These are phyloP conservation scores for Pythium coloratum DNA, from an alignment of 352 stramenopile genomes.

Conservation along the genomic window DNA sequence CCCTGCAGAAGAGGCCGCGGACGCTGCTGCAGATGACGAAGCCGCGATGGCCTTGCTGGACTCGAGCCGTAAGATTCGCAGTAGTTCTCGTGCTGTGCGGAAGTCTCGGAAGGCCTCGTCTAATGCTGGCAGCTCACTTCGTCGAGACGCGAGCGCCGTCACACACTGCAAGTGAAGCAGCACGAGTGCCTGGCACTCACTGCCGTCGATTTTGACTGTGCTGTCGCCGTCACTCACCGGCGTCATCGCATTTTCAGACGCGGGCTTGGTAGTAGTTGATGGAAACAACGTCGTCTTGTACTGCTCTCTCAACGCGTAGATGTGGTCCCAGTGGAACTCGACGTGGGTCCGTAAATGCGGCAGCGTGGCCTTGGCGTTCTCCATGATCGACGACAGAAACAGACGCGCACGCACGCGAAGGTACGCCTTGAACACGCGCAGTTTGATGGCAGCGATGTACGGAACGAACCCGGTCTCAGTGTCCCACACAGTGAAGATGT, in stretches of 20 bases:
- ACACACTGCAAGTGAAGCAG: slow-evolving; percentile 25
- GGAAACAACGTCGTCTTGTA: not conserved
- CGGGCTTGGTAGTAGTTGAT: not conserved
- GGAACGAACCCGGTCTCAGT: not conserved
- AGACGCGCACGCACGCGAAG: slow-evolving; percentile 17
- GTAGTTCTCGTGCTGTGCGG: slow-evolving; percentile 8
- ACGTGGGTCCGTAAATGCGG: slow-evolving; percentile 12
- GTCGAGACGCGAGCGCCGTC: slow-evolving; percentile 17
- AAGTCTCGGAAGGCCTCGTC: slow-evolving; percentile 20
- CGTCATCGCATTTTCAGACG: not conserved
- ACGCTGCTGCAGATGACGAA: not conserved
- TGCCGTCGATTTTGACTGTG: not conserved
- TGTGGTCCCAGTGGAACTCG: slow-evolving; percentile 21
- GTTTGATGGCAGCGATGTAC: not conserved
- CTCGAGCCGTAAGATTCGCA: not conserved
- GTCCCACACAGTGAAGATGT: slow-evolving; percentile 7
- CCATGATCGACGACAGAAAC: slow-evolving; percentile 24
- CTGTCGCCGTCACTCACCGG: not conserved
- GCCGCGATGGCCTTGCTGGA: not conserved
- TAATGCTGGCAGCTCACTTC: slow-evolving; percentile 6
- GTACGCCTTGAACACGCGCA: slow-evolving; percentile 5
- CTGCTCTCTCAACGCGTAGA: slow-evolving; percentile 11
- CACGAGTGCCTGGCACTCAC: slow-evolving; percentile 16
- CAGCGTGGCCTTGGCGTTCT: not conserved
- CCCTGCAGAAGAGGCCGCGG: not conserved